A percentile compares a stretch with the other conserved stretches of the same genome.
phyloP scores from a whole-genome alignment of 2,329 filamentous ascomycete genomes.

The Coleophoma cylindrospora region DNA sequence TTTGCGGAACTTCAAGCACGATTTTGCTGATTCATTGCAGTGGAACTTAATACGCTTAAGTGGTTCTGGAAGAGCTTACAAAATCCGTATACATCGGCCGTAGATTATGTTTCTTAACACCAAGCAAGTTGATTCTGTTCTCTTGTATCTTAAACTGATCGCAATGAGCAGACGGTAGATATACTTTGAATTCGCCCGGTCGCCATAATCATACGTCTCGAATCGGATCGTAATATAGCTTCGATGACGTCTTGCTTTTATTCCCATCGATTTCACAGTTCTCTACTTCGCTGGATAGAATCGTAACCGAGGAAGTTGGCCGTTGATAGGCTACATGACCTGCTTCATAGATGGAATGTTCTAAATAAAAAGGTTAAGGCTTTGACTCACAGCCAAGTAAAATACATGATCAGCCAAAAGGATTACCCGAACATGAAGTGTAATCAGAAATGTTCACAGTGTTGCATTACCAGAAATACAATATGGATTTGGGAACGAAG shows the following conservation, averaged over 20 bases:
- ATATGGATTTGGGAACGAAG: background rate
- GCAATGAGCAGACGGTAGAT: too few species aligned
- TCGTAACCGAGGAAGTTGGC: background rate
- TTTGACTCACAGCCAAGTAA: background rate
- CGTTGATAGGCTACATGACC: background rate
- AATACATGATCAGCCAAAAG: background rate
- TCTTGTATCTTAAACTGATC: too few species aligned
- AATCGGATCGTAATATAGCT: background rate
- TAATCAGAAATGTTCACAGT: background rate
- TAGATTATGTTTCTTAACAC: too few species aligned
- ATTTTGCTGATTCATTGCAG: too few species aligned
- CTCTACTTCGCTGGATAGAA: background rate
- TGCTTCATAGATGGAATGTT: background rate
- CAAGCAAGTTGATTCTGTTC: too few species aligned
- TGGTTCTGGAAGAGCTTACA: too few species aligned
- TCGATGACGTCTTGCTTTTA: background rate
- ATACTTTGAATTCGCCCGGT: background rate
- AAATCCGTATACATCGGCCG: too few species aligned
- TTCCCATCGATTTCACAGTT: background rate
- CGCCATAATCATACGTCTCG: background rate
- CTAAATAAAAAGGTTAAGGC: background rate
- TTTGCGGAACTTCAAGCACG: too few species aligned
- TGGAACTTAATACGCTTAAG: too few species aligned
- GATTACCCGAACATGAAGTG: background rate
- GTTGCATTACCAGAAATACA: background rate